phyloP scores from a whole-genome alignment of 2,329 filamentous ascomycete genomes.

The Ophiosphaerella korrae region DNA sequence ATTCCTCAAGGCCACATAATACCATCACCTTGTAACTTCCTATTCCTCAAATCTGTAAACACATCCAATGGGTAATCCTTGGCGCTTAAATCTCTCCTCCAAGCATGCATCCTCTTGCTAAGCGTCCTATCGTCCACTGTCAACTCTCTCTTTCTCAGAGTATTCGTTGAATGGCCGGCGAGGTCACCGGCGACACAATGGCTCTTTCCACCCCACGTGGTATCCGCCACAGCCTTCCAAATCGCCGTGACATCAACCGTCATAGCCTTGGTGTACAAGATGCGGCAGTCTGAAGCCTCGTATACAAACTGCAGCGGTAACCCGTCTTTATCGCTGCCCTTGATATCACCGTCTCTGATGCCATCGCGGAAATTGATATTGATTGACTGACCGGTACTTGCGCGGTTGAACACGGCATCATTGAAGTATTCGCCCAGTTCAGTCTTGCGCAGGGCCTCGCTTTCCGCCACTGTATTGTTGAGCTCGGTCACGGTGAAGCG shows the following conservation, averaged over 20 bases:
- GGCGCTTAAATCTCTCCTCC: slow-evolving; percentile 33
- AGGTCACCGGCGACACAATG: slow-evolving; percentile 43
- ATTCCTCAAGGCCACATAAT: neutral
- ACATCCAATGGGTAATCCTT: slow-evolving; percentile 44
- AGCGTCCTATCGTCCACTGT: slow-evolving; percentile 27
- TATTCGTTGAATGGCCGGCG: slow-evolving; percentile 19
- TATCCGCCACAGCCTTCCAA: slow-evolving; percentile 56
- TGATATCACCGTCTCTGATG: slow-evolving; percentile 50
- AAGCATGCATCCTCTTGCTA: slow-evolving; percentile 34
- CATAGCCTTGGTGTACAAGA: slow-evolving; percentile 65
- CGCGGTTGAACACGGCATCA: slow-evolving; percentile 37
- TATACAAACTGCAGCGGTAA: slow-evolving; percentile 66
- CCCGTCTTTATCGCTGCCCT: slow-evolving; percentile 45
- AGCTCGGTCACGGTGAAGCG: slow-evolving; percentile 29
- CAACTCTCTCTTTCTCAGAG: slow-evolving; percentile 29
- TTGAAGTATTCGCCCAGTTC: slow-evolving; percentile 41
- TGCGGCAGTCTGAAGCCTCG: slow-evolving; percentile 65
- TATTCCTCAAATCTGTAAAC: slow-evolving; percentile 28
- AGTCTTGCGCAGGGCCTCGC: slow-evolving; percentile 34
- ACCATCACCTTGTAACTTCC: neutral
- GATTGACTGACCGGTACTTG: slow-evolving; percentile 27
- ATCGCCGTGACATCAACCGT: slow-evolving; percentile 57
- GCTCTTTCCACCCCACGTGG: slow-evolving; percentile 38
- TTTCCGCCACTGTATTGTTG: slow-evolving; percentile 30
- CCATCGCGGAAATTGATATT: slow-evolving; percentile 49